These are phyloP conservation scores for Botrytis deweyae DNA, from an alignment of 2,329 filamentous ascomycete species.

Conservation along the genomic window DNA sequence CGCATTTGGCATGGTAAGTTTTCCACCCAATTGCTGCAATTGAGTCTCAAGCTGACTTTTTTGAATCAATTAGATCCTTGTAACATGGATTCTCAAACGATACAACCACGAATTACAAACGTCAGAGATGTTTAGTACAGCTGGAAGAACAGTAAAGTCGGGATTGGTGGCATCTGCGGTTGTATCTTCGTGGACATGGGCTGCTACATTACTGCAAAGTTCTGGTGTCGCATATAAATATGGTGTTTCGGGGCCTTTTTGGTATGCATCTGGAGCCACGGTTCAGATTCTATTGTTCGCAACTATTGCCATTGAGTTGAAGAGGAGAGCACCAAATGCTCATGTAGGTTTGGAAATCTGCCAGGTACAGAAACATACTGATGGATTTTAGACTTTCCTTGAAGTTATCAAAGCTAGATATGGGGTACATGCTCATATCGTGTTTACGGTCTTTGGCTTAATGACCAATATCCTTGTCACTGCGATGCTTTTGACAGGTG, in stretches of 20 bases:
- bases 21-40: neutral
- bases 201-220: conserved; percentile 76
- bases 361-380: conserved; percentile 1
- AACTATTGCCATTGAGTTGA: conserved; percentile 85
- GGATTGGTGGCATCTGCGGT: conserved; percentile 85
- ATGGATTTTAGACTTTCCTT: conserved; percentile 57
- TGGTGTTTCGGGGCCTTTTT: conserved; percentile 65
- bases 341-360: conserved; percentile 47
- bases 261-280: conserved; percentile 69
- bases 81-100: conserved; percentile 42
- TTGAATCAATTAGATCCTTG: conserved; percentile 35
- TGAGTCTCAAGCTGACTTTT: neutral
- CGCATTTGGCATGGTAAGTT: conserved; percentile 59
- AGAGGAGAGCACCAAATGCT: conserved; percentile 81
- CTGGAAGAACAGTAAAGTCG: conserved; percentile 83
- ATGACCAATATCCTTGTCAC: conserved; percentile 87
- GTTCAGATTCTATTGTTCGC: conserved; percentile 89
- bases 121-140: conserved; percentile 89
- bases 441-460: conserved; percentile 79
- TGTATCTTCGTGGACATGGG: conserved; percentile 94
- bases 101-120: conserved; percentile 81
- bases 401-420: conserved; percentile 83
- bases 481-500: conserved; percentile 84
- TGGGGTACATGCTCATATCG: conserved; percentile 68
- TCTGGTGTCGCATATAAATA: conserved; percentile 82